phyloP scores from a whole-genome alignment of 2,329 filamentous ascomycete species.

The Ascochyta rabiei region DNA sequence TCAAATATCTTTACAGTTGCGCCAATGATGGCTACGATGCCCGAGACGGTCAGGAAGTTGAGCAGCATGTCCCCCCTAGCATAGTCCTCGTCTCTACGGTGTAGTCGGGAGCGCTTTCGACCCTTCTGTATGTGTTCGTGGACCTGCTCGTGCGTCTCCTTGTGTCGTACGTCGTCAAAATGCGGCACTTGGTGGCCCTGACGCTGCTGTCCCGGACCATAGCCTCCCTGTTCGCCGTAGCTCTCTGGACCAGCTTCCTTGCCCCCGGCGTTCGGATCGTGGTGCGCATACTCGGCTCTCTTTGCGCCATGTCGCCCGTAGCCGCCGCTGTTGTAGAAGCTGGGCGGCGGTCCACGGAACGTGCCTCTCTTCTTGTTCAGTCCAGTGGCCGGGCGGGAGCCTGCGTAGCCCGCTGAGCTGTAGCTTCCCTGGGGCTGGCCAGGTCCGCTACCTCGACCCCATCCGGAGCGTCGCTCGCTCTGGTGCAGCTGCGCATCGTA shows the following conservation, averaged over 20 bases:
- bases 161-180: slow-evolving; percentile 77
- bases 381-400: slow-evolving; percentile 79
- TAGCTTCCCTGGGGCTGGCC: slow-evolving; percentile 62
- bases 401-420: slow-evolving; percentile 64
- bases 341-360: slow-evolving; percentile 86
- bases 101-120: slow-evolving; percentile 29
- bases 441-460: slow-evolving; percentile 33
- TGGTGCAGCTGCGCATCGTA: slow-evolving; percentile 77
- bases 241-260: slow-evolving; percentile 35
- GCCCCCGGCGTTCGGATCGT: slow-evolving; percentile 23
- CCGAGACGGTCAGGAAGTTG: slow-evolving; percentile 39
- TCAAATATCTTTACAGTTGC: slow-evolving; percentile 29
- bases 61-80: slow-evolving; percentile 33
- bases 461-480: slow-evolving; percentile 32
- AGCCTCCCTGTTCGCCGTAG: slow-evolving; percentile 55
- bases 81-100: slow-evolving; percentile 28
- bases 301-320: slow-evolving; percentile 72
- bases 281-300: slow-evolving; percentile 54
- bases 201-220: slow-evolving; percentile 64
- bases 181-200: slow-evolving; percentile 65
- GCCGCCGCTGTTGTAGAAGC: slow-evolving; percentile 82
- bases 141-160: slow-evolving; percentile 72
- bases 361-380: slow-evolving; percentile 75
- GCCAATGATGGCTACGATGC: slow-evolving; percentile 34
- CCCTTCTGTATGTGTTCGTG: slow-evolving; percentile 59